Conservation (phyloP, 345 rosid genomes). For the Eucalyptus brandiana region DNA sequence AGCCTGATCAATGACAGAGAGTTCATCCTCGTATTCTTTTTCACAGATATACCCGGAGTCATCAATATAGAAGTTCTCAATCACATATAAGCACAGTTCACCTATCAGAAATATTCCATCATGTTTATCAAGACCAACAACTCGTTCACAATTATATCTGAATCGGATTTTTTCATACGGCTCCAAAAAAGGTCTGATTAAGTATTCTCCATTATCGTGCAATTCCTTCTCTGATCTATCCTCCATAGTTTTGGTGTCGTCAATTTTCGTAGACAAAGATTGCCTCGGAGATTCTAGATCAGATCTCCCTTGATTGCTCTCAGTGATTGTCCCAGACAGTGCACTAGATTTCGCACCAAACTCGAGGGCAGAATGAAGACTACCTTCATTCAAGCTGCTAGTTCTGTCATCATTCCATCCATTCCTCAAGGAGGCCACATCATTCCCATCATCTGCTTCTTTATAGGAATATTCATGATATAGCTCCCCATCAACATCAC, state of each 20-base stretch:
- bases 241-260: conserved; percentile 45
- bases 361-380: conserved; percentile 96
- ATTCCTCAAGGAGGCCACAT: conserved; percentile 47
- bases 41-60: conserved; percentile 82
- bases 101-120: conserved; percentile 97
- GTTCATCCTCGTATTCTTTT: conserved; percentile 91
- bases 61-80: conserved; percentile 89
- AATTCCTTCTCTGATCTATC: conserved; percentile 83
- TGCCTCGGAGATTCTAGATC: conserved; percentile 74
- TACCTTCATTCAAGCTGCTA: conserved; percentile 86
- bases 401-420: conserved; percentile 83
- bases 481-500: conserved; percentile 31
- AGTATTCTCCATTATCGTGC: conserved; percentile 90
- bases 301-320: conserved; percentile 58
- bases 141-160: conserved; percentile 95
- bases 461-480: conserved; percentile 49
- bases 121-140: conserved; percentile 94
- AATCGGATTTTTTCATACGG: conserved; percentile 85
- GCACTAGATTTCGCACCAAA: conserved; percentile 81
- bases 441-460: conserved; percentile 38
- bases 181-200: conserved; percentile 94
- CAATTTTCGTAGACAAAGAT: conserved; percentile 52
- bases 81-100: conserved; percentile 78
- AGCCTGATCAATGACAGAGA: conserved; percentile 98
- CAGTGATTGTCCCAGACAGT: conserved; percentile 62